Percentiles rank a stretch among this genome's conserved stretches.
Conservation (phyloP, 2,329 filamentous ascomycete species). For the Penicillium sp. region DNA sequence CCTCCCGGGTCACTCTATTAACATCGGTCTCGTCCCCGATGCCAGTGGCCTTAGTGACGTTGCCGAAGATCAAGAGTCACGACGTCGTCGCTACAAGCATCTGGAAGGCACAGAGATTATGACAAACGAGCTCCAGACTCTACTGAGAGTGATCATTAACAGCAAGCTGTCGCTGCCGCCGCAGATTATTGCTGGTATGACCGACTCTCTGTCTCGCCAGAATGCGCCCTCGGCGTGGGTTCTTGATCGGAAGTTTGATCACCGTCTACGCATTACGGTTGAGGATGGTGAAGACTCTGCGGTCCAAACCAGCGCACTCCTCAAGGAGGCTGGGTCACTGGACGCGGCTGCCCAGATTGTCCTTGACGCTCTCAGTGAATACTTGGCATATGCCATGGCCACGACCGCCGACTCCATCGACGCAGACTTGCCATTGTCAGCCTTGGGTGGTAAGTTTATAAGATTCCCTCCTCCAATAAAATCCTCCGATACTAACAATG, state of each 20-base stretch:
- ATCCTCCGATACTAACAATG: conserved; percentile 3
- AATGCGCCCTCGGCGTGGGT: conserved; percentile 12
- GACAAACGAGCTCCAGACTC: conserved; percentile 15
- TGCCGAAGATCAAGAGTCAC: conserved; percentile 14
- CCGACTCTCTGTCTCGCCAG: conserved; percentile 14
- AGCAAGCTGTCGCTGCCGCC: conserved; percentile 12
- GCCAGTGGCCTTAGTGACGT: conserved; percentile 20
- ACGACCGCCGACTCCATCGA: conserved; percentile 19
- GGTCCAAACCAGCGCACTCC: conserved; percentile 7
- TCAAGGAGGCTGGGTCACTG: conserved; percentile 7
- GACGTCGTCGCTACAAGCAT: conserved; percentile 18
- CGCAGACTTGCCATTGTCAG: conserved; percentile 18
- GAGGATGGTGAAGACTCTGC: conserved; percentile 4
- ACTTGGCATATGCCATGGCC: conserved; percentile 20
- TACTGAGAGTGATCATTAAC: conserved; percentile 17
- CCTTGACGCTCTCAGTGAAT: conserved; percentile 13
- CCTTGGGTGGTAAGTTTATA: conserved; percentile 15
- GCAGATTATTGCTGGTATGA: conserved; percentile 20
- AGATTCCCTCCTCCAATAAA: neutral
- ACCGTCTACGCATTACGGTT: conserved; percentile 11
- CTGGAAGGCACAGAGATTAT: conserved; percentile 20
- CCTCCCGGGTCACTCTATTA: conserved; percentile 15
- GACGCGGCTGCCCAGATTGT: conserved; percentile 13
- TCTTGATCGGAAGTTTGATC: conserved; percentile 21
- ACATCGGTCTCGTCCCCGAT: conserved; percentile 21